Percentiles rank a stretch among this genome's conserved stretches.
Conservation (phyloP, 345 rosid genomes). For the Cardamine resedifolia region DNA sequence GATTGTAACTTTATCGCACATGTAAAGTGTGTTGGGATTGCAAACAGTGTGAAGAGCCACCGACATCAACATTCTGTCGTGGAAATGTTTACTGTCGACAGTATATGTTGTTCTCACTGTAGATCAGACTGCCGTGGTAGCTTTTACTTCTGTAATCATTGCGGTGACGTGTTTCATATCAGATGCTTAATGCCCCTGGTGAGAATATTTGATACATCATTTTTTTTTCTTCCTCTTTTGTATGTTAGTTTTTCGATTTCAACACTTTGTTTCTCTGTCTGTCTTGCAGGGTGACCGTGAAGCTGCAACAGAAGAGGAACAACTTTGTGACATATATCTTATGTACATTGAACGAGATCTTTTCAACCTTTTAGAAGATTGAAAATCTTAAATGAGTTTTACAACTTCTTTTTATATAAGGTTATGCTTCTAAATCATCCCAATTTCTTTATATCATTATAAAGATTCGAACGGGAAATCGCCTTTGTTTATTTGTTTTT, state of each 20-base stretch:
- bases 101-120: not conserved
- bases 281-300: not conserved
- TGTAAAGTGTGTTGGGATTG: not conserved
- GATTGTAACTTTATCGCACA: not conserved
- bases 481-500: too few species aligned
- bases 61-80: not conserved
- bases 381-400: not conserved
- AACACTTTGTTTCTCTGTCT: not conserved
- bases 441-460: not conserved
- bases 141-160: not conserved
- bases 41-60: not conserved
- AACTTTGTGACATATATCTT: not conserved
- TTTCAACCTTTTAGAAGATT: not conserved
- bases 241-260: not conserved
- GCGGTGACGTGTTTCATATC: not conserved
- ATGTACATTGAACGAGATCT: not conserved
- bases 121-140: not conserved
- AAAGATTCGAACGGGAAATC: not conserved
- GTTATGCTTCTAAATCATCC: not conserved
- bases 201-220: too few species aligned
- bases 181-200: not conserved
- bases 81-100: rapidly evolving
- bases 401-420: not conserved
- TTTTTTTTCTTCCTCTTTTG: not conserved
- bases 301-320: not conserved